A percentile compares a stretch with the other conserved stretches of the same genome.
These are phyloP conservation scores for Leccinum obscurum DNA, from an alignment of 768 basidiomycete genomes.

Conservation along the genomic window DNA sequence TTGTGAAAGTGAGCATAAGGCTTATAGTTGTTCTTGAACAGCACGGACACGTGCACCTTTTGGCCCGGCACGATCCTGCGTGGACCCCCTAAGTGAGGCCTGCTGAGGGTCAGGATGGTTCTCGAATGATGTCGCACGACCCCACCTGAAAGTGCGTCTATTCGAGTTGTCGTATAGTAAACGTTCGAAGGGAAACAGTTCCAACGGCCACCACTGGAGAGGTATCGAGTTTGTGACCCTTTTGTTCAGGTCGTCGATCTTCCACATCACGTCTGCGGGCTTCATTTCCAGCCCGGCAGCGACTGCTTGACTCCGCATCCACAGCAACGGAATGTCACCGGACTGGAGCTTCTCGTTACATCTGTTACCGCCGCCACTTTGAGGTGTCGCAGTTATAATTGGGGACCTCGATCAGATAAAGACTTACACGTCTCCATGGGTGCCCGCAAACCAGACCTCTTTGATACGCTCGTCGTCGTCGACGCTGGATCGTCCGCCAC, in stretches of 20 bases:
- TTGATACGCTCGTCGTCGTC: conserved; percentile 30
- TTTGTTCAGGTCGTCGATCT: conserved; percentile 28
- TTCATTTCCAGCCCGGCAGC: conserved; percentile 25
- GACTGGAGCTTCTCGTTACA: conserved; percentile 29
- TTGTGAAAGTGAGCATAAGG: conserved; percentile 25
- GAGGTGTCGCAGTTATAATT: background rate
- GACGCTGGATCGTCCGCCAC: conserved; percentile 24
- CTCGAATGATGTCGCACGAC: background rate
- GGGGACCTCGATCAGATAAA: background rate
- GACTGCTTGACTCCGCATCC: conserved; percentile 34
- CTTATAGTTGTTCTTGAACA: conserved; percentile 32
- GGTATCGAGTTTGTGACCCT: conserved; percentile 17
- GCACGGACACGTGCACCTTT: conserved; percentile 32
- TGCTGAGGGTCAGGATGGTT: conserved; percentile 14
- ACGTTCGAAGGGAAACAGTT: conserved; percentile 24
- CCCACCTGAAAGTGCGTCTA: conserved; percentile 22
- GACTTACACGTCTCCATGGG: conserved; percentile 41
- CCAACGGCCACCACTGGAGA: conserved; percentile 25
- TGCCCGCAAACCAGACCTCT: conserved; percentile 46
- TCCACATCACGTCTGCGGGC: conserved; percentile 29
- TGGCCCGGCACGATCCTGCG: conserved; percentile 31
- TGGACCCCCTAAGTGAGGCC: conserved; percentile 29
- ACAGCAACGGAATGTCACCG: conserved; percentile 29
- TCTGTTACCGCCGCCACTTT: conserved; percentile 32
- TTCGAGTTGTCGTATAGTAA: conserved; percentile 31